Conservation (phyloP, 2,329 filamentous ascomycete species). For the Penicillium sp. region DNA sequence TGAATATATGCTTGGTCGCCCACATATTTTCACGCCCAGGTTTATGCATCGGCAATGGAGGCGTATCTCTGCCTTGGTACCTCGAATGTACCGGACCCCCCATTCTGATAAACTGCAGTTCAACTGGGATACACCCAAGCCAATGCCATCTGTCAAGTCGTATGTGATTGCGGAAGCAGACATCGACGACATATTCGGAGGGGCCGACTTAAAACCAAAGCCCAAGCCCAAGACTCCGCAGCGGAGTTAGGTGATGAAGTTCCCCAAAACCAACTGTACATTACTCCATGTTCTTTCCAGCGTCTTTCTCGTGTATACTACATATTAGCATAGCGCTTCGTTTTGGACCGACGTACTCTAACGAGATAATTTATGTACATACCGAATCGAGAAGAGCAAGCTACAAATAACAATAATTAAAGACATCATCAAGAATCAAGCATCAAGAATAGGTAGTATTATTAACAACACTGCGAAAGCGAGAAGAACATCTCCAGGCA, state of each 20-base stretch:
- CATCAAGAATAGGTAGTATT: too few relatives aligned
- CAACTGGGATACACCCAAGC: constrained; percentile 33
- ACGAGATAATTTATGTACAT: background rate
- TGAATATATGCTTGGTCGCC: constrained; percentile 39
- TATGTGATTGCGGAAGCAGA: constrained; percentile 11
- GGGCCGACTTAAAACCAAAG: background rate
- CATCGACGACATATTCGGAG: constrained; percentile 14
- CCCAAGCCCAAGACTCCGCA: background rate
- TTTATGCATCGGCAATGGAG: constrained; percentile 45
- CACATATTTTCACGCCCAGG: constrained; percentile 44
- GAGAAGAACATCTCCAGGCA: background rate
- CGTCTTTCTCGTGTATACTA: background rate
- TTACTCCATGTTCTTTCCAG: background rate
- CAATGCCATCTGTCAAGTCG: constrained; percentile 16
- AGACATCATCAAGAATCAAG: too few relatives aligned
- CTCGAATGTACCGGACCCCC: constrained; percentile 31
- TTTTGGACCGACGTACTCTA: background rate
- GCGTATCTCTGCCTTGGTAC: constrained; percentile 39
- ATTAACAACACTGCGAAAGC: too few relatives aligned
- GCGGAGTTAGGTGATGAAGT: background rate
- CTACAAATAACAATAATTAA: background rate
- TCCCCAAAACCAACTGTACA: background rate
- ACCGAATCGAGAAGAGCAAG: background rate
- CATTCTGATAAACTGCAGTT: constrained; percentile 29
- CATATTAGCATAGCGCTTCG: background rate